phyloP scores from a whole-genome alignment of 306 rosid species.

The Boehmeria nivea region DNA sequence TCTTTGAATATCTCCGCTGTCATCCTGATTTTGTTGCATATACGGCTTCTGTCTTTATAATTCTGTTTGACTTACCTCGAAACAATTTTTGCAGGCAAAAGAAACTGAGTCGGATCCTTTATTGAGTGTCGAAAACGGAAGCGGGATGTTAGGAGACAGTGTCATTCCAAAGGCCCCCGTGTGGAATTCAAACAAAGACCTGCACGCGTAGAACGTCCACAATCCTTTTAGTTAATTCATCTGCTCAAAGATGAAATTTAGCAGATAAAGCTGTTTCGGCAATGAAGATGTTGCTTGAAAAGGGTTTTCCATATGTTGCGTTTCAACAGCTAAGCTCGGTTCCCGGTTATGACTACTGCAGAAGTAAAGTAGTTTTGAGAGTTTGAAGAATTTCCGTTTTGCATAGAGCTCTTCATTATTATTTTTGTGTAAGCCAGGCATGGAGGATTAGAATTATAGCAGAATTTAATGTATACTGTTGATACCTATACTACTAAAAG shows the following conservation, averaged over 20 bases:
- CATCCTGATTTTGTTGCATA: background rate
- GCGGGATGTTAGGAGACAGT: slow-evolving; percentile 36
- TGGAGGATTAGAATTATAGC: slow-evolving; percentile 7
- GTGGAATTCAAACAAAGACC: slow-evolving; percentile 75
- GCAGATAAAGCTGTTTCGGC: slow-evolving; percentile 23
- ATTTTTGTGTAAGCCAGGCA: slow-evolving; percentile 14
- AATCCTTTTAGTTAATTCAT: slow-evolving; percentile 1
- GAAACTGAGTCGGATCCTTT: slow-evolving; percentile 74
- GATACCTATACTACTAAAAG: background rate
- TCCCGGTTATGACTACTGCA: slow-evolving; percentile 5
- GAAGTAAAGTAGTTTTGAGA: slow-evolving; percentile 1
- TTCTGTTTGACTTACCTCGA: background rate
- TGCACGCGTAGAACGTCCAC: slow-evolving; percentile 26
- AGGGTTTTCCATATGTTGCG: slow-evolving; percentile 15
- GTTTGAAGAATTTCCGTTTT: slow-evolving; percentile 1
- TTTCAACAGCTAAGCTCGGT: background rate
- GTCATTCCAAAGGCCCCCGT: slow-evolving; percentile 28
- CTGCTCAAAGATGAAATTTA: slow-evolving; percentile 9
- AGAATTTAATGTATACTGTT: slow-evolving; percentile 13
- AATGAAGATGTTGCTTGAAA: slow-evolving; percentile 50
- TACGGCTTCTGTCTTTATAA: background rate
- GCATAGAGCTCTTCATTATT: slow-evolving; percentile 22
- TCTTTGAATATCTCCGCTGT: background rate
- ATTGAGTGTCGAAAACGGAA: slow-evolving; percentile 50
- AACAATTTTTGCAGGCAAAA: slow-evolving; percentile 38